phyloP scores from a whole-genome alignment of 495 filamentous ascomycete genomes.

The Aspergillus hancockii region DNA sequence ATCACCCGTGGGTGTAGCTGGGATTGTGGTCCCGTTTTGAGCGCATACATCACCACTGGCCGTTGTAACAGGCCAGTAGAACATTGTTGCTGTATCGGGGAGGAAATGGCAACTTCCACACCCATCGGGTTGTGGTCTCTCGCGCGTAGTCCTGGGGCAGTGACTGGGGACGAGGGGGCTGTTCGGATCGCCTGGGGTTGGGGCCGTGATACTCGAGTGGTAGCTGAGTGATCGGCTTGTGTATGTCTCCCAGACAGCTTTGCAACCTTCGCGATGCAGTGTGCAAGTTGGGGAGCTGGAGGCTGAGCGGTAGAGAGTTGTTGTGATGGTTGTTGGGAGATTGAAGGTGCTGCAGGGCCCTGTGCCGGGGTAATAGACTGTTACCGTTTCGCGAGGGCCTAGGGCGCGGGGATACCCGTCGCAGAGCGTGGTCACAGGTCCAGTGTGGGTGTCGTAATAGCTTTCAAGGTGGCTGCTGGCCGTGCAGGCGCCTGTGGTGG shows the following conservation, averaged over 20 bases:
- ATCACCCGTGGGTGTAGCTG: slow-evolving; percentile 14
- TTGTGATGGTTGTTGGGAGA: slow-evolving; percentile 7
- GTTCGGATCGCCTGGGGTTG: slow-evolving; percentile 21
- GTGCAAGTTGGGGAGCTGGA: slow-evolving; percentile 14
- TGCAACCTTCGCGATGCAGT: slow-evolving; percentile 22
- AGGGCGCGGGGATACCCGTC: slow-evolving; percentile 24
- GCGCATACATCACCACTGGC: slow-evolving; percentile 24
- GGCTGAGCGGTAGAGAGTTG: slow-evolving; percentile 17
- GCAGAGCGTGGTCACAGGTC: slow-evolving; percentile 28
- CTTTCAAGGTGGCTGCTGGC: slow-evolving; percentile 8
- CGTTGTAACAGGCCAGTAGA: slow-evolving; percentile 31
- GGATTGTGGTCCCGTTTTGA: slow-evolving; percentile 26
- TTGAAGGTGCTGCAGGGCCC: slow-evolving; percentile 20
- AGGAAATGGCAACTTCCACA: slow-evolving; percentile 28
- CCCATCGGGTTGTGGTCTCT: slow-evolving; percentile 21
- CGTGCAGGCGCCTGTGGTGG: slow-evolving; percentile 23
- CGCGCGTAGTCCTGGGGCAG: slow-evolving; percentile 17
- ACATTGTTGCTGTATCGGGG: slow-evolving; percentile 29
- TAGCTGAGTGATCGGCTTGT: slow-evolving; percentile 16
- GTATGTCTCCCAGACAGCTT: slow-evolving; percentile 28
- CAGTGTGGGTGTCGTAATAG: slow-evolving; percentile 21
- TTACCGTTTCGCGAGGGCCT: slow-evolving; percentile 22
- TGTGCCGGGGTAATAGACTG: slow-evolving; percentile 22
- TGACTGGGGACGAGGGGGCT: slow-evolving; percentile 20
- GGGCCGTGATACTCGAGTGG: slow-evolving; percentile 6